Evolutionary conservation across 768 basidiomycete species (phyloP), one percentile per base, ranked within the genome.

Genomic region (Kwoniella dejecticola): DNA sequence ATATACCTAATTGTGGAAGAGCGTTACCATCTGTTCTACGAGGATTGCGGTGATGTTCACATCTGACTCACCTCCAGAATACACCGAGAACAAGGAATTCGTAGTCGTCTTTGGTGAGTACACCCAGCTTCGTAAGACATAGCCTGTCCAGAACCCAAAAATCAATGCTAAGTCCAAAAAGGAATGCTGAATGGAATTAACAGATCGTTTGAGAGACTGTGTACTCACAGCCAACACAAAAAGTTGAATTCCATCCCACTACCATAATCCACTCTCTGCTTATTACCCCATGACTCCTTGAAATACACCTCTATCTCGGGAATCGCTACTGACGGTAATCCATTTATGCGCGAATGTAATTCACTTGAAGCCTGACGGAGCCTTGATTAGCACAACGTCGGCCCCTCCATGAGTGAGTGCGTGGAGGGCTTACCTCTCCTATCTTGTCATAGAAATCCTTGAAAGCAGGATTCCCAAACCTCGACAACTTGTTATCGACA

Each of bases 201-300:
- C 1, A 26, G 11, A 7, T 15, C 33, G 33, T 36, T 7, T 36
- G 7, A 36, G 7, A 7, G 7, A 7, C 15, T 36, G 7, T 42
- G 11, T 8, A 81, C 91, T 67, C 75, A 96, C 94, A 98, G 75
- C 93, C 93, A 97, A 71, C 94, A 97, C 2, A 98, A 62, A 72
- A 97, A 99, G 79, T 97, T 95, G 44, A 98, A 83, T 75, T 99
- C 96, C 95, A 98, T 98, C 13, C 96, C 96, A 70, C 93, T 96
- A n/a, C 96, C 96, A 79, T 99, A 99, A 79, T 99, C 96, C 55
- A 99, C 92, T 8, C 96, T 83, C 48, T 88, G 85, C 27, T 89
- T 82, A 77, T 89, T 96, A 0, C 96, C 96, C 94, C 94, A 98
- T 15, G 87, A 80, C 74, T 94, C 90, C 36, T 82, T 80, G 72